Percentiles rank a stretch among this genome's conserved stretches.
phyloP scores from a whole-genome alignment of 495 filamentous ascomycete species.

The Penicillium crystallinum region DNA sequence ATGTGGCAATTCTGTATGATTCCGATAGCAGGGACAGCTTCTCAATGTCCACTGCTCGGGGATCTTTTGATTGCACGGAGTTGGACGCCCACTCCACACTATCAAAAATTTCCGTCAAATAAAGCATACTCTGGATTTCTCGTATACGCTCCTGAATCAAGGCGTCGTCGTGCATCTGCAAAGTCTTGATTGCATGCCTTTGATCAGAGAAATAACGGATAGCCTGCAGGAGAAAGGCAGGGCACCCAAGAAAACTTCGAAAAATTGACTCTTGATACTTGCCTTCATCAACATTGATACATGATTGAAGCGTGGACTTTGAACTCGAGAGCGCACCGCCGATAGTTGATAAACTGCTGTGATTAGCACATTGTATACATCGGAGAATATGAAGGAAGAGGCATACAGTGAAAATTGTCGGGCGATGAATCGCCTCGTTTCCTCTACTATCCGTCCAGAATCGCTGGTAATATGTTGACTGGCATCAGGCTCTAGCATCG shows the following conservation, averaged over 20 bases:
- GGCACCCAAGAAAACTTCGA: constrained; percentile 24
- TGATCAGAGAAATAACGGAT: constrained; percentile 20
- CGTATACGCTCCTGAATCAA: constrained; percentile 1
- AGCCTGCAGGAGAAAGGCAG: constrained; percentile 14
- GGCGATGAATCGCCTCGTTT: not conserved
- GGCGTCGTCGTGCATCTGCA: not conserved
- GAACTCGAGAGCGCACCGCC: not conserved
- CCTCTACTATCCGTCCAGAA: not conserved
- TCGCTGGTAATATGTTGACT: not conserved
- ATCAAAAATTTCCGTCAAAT: constrained; percentile 13
- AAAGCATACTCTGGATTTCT: constrained; percentile 2
- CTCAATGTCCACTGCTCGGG: constrained; percentile 15
- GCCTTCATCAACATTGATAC: not conserved
- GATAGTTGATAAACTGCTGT: not conserved
- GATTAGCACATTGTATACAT: not conserved
- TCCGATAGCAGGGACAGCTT: constrained; percentile 6
- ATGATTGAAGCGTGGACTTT: not conserved
- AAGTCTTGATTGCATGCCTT: constrained; percentile 6
- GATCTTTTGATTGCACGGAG: constrained; percentile 24
- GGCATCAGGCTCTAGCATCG: not conserved
- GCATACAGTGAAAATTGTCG: not conserved
- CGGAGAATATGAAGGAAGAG: not conserved
- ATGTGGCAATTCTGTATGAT: constrained; percentile 14
- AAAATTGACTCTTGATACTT: constrained; percentile 14
- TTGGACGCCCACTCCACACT: constrained; percentile 14